Conservation (phyloP, 768 basidiomycete species). For the Amanita thiersii region DNA sequence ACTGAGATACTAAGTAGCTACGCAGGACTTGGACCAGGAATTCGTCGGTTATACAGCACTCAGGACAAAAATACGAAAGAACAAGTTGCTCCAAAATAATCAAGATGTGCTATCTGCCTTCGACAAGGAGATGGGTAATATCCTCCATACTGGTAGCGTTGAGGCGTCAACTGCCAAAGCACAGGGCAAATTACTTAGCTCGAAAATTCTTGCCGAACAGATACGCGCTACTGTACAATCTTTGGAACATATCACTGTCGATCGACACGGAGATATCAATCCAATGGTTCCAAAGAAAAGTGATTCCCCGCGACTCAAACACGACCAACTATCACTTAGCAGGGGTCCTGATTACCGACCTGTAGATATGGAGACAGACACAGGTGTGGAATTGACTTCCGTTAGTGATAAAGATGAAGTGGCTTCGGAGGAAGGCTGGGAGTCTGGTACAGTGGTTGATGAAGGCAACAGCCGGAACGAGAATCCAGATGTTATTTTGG, state of each 20-base stretch:
- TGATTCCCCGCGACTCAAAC: not conserved
- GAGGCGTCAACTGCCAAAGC: slow-evolving; percentile 49
- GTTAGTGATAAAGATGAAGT: slow-evolving; percentile 20
- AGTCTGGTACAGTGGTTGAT: slow-evolving; percentile 26
- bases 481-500: slow-evolving; percentile 12
- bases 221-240: slow-evolving; percentile 43
- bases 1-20: slow-evolving; percentile 7
- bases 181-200: slow-evolving; percentile 67
- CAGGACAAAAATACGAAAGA: slow-evolving; percentile 66
- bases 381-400: slow-evolving; percentile 36
- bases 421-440: slow-evolving; percentile 15
- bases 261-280: slow-evolving; percentile 11
- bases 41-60: slow-evolving; percentile 59
- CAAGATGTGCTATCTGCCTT: slow-evolving; percentile 38
- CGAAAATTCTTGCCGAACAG: slow-evolving; percentile 60
- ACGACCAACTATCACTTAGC: slow-evolving; percentile 8
- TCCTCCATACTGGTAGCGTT: slow-evolving; percentile 24
- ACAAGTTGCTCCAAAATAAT: slow-evolving; percentile 46
- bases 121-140: slow-evolving; percentile 31
- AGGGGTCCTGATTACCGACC: slow-evolving; percentile 13
- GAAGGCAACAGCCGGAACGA: slow-evolving; percentile 39
- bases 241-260: slow-evolving; percentile 33
- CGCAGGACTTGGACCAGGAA: slow-evolving; percentile 51
- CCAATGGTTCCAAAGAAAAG: slow-evolving; percentile 19
- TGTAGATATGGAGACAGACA: slow-evolving; percentile 8